Evolutionary conservation across 176 grass and related monocot genomes (phyloP).

Genomic region (Rhynchospora tenuis): DNA sequence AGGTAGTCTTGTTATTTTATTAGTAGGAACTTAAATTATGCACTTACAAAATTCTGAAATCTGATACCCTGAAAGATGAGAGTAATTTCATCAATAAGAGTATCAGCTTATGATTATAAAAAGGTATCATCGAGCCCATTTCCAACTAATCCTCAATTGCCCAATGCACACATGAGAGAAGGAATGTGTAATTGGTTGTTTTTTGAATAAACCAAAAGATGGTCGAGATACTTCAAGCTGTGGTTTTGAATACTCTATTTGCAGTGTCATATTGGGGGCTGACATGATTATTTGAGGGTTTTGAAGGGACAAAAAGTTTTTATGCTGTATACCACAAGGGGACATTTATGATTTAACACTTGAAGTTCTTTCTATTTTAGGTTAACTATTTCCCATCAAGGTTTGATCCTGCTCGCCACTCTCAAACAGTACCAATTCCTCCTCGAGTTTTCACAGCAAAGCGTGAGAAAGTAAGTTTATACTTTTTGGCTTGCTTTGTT

Average conservation of each 20-base stretch:
- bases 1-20: slow-evolving; percentile 38
- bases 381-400: slow-evolving; percentile 93
- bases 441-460: slow-evolving; percentile 40
- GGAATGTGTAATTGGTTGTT: neutral
- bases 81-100: neutral
- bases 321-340: neutral
- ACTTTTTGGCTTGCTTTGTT: neutral
- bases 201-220: neutral
- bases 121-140: neutral
- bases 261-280: neutral
- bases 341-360: slow-evolving; percentile 9
- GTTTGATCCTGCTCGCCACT: slow-evolving; percentile 54
- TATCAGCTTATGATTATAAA: neutral
- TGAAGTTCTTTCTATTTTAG: slow-evolving; percentile 25
- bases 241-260: neutral
- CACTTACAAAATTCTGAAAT: neutral
- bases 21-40: neutral
- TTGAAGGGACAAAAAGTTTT: neutral
- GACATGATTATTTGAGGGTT: neutral
- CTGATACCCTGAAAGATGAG: neutral
- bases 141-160: neutral
- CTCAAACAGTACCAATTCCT: slow-evolving; percentile 67
- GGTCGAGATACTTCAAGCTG: neutral
- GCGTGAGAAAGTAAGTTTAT: slow-evolving; percentile 60
- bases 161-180: neutral